Conservation (phyloP, 305 asterid genomes). For the Rubia occidens region DNA sequence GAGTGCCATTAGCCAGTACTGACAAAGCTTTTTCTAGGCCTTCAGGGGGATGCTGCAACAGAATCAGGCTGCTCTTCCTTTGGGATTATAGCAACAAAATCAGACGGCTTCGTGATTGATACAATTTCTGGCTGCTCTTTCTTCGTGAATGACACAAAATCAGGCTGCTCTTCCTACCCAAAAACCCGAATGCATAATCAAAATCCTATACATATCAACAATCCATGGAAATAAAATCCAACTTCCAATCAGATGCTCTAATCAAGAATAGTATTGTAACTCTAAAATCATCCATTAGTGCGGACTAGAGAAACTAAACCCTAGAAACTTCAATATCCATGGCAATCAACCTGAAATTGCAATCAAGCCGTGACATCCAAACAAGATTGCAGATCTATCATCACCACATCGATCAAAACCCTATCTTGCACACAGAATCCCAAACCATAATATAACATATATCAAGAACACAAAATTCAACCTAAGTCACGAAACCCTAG, state of each 20-base stretch:
- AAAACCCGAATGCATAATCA: background rate
- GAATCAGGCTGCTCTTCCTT: too few relatives aligned
- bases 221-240: background rate
- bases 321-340: background rate
- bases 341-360: background rate
- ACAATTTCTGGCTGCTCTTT: too few relatives aligned
- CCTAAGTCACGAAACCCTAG: background rate
- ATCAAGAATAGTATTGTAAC: background rate
- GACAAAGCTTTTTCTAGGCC: constrained; percentile 15
- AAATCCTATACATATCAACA: background rate
- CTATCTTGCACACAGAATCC: background rate
- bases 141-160: too few relatives aligned
- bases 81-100: too few relatives aligned
- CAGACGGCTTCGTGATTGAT: background rate
- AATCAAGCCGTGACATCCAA: background rate
- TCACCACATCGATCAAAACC: background rate
- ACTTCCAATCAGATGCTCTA: background rate
- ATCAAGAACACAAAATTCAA: background rate
- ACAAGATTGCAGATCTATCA: background rate
- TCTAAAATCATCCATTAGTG: background rate
- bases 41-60: too few relatives aligned
- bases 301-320: background rate
- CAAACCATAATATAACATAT: background rate
- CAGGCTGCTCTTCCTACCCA: too few relatives aligned
- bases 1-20: constrained; percentile 22